Base-by-base conservation (phyloP, 345 rosid species). In the Alliaria petiolata region DNA sequence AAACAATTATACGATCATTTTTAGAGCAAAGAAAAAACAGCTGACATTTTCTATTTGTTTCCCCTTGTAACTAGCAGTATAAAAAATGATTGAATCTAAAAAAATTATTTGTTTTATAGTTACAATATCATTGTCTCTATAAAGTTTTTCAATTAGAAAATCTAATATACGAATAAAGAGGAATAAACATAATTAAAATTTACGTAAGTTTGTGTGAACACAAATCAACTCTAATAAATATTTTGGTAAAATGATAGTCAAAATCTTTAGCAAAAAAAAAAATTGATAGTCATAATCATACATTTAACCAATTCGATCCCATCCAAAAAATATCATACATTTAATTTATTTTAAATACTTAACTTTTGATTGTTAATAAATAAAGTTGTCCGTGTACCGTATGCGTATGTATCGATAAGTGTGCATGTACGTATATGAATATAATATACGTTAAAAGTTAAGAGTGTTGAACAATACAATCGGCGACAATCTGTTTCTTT, bases 401-500 rank as follows among this genome's bases (percentile, higher is more conserved):
- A 35, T 35, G 62, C 5, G 43, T 9, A 55, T 56, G 28, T 17
- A 17, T 56, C 5, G 62, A 5, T 17, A 56, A 35, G 9, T 56
- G 62, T 60, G 74, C 50, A 51, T n/a, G 65, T 43, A 71, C 62
- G 69, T 39, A 4, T 40, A 17, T 58, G 71, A 17, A 61, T 60
- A 28, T 39, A 61, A 38, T 16, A 36, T 16, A 39, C 60, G 28
- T 8, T 60, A 61, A 59, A 63, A 39, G 26, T n/a, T 12, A 33
- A 54, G 49, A 66, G 47, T 49, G 54, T 74, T 28, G 56, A 34
- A 57, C 40, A 61, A 49, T 40, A 58, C 67, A 75, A 43, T 42
- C 28, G 68, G 63, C 62, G 69, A 67, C 69, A 51, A 67, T 67
- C 68, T 75, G 63, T 60, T 60, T 75, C 56, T 34, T 75, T 67